These are phyloP conservation scores for Vanilla planifolia DNA, from an alignment of 106 monocot genomes.

Conservation along the genomic window DNA sequence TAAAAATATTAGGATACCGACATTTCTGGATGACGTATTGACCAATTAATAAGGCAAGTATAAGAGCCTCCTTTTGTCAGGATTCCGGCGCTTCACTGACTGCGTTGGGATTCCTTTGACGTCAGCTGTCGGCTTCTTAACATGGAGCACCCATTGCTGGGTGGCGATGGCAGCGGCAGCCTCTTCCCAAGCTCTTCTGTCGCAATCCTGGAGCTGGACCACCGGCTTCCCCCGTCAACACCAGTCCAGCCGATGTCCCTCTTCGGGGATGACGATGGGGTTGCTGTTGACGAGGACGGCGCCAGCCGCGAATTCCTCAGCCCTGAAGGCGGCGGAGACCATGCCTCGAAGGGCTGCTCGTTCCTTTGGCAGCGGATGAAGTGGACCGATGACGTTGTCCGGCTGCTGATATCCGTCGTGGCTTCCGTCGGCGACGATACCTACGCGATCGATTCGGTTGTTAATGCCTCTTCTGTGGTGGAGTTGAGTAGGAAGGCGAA, in stretches of 20 bases:
- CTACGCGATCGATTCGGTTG: background rate
- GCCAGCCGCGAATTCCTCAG: background rate
- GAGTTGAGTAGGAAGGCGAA: constrained; percentile 29
- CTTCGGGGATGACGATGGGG: constrained; percentile 5
- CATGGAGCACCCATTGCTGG: constrained; percentile 2
- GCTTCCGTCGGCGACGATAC: constrained; percentile 10
- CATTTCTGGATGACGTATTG: too few species aligned
- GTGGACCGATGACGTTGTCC: constrained; percentile 19
- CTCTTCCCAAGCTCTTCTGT: background rate
- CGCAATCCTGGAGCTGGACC: background rate
- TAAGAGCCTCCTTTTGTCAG: too few species aligned
- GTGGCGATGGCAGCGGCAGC: background rate
- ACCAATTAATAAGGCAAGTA: too few species aligned
- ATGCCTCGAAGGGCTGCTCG: background rate
- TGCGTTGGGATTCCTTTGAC: too few species aligned
- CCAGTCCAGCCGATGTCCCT: constrained; percentile 5
- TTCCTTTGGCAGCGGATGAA: constrained; percentile 20
- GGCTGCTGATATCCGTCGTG: constrained; percentile 16
- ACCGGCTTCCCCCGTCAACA: background rate
- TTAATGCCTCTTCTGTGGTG: background rate
- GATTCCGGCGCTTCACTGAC: too few species aligned
- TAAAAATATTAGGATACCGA: too few species aligned
- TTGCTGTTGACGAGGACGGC: background rate
- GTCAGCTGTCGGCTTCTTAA: too few species aligned
- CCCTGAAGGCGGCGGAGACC: background rate